Evolutionary conservation across 768 basidiomycete genomes (phyloP), one percentile per base, ranked within the genome.

Genomic region (Serpula lacrymans): DNA sequence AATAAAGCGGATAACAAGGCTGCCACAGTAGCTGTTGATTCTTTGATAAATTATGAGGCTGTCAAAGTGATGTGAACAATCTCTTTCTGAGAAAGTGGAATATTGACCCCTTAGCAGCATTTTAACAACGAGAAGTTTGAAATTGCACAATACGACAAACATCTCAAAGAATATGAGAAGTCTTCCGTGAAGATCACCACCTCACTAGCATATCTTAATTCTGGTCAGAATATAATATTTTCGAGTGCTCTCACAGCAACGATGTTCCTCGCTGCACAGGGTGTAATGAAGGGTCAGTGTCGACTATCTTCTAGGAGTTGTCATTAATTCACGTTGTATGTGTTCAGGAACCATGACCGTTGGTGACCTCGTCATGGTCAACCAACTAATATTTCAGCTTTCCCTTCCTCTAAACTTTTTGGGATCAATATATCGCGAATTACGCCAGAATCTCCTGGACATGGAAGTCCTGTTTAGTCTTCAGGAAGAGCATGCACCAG

Each of bases 351-450:
- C 89, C 0, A 98, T 99, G 95, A 96, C 94, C 4, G 78, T 99
- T 17, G 96, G 96, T 6, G 96, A 99, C 55, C 78, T 99, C 11
- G 96, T 99, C 51, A 98, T 99, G 95, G 87, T 96, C 52, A 99
- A 99, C 62, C 95, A 97, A 57, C 75, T 99, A 18, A 92, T 98
- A 24, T 99, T 99, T 71, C 96, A 99, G 57, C 70, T 99, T 0
- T 96, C 93, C 0, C 68, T 98, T 23, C 96, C 96, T 3, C 80
- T 99, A 46, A 98, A 98, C 65, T 99, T 99, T 67, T 69, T 99
- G 44, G 96, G 91, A 1, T 90, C 93, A 2, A 94, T 99, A 37
- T 99, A 99, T 55, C 89, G 96, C 34, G 96, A 99, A 59, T 79
- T 98, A 64, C 74, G 93, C 29, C 96, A 99, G 57, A 95, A 92